These are phyloP conservation scores for Actinomortierella ambigua DNA, from an alignment of 371 early-diverging fungal species.

Conservation along the genomic window DNA sequence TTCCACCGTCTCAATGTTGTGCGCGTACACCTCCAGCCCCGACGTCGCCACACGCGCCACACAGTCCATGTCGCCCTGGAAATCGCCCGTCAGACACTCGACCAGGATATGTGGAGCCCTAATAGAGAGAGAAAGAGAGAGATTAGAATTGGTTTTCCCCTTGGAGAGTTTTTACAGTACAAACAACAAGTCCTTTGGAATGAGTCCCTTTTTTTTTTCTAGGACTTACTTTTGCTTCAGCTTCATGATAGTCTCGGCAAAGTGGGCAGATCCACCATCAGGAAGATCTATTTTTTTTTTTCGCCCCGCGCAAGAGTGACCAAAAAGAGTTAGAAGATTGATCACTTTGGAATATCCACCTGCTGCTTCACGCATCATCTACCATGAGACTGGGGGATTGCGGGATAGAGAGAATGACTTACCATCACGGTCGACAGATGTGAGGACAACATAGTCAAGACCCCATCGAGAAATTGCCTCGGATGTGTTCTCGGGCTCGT, in stretches of 20 bases:
- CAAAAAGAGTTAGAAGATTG: no score
- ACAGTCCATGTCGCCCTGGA: conserved; percentile 78
- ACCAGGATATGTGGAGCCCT: conserved; percentile 92
- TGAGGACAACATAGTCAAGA: conserved; percentile 95
- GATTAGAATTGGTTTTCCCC: conserved; percentile 9
- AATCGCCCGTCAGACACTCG: conserved; percentile 97
- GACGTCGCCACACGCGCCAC: conserved; percentile 86
- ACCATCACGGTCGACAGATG: conserved; percentile 97
- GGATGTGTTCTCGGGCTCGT: conserved; percentile 95
- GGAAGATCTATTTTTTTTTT: conserved; percentile 78
- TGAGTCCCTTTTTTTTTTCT: neutral
- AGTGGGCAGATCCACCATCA: conserved; percentile 95
- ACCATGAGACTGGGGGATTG: neutral
- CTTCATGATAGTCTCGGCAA: conserved; percentile 88
- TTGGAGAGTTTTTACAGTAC: neutral
- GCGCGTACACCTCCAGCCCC: conserved; percentile 97
- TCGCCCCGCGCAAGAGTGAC: no score
- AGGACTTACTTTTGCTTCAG: conserved; percentile 80
- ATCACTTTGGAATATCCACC: no score
- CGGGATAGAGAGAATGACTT: conserved; percentile 13
- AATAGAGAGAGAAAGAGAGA: conserved; percentile 3
- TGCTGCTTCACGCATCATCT: no score
- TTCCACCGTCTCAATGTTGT: conserved; percentile 98
- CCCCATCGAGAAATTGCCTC: conserved; percentile 96
- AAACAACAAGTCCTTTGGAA: neutral